Evolutionary conservation across 2,329 filamentous ascomycete genomes (phyloP).

Genomic region (Microsporum ferrugineum): DNA sequence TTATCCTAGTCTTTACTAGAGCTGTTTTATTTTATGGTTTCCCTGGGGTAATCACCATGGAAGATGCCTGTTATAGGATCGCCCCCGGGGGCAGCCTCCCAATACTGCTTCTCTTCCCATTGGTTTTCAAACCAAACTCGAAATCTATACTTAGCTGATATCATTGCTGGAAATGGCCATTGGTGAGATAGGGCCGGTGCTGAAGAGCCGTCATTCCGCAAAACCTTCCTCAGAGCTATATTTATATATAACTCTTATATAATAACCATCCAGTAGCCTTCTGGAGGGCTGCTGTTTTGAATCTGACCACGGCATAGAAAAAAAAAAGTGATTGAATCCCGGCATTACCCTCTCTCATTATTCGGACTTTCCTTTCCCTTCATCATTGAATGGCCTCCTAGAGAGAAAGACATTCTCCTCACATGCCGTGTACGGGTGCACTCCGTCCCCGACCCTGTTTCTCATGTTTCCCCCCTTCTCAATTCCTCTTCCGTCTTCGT

Average conservation of each 20-base stretch:
- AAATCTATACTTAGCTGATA: background rate
- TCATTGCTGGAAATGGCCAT: background rate
- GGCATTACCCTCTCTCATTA: background rate
- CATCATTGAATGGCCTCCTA: background rate
- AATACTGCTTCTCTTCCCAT: background rate
- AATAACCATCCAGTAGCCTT: background rate
- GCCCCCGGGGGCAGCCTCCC: background rate
- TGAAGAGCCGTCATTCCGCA: constrained; percentile 1
- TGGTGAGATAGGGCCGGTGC: background rate
- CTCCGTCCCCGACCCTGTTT: background rate
- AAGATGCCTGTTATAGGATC: constrained; percentile 2
- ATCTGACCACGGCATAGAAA: background rate
- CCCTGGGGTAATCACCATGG: background rate
- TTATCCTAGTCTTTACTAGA: background rate
- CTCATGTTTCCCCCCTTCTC: background rate
- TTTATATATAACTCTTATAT: constrained; percentile 2
- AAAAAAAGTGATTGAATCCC: background rate
- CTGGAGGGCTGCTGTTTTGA: background rate
- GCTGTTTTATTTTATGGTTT: constrained; percentile 2
- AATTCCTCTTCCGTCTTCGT: too few relatives aligned
- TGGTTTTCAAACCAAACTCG: background rate
- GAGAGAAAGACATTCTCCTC: background rate
- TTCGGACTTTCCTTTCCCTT: background rate
- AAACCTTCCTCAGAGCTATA: background rate
- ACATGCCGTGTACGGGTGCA: background rate